These are phyloP conservation scores for Ogataea nakhonphanomensis DNA, from an alignment of 805 yeast genomes.

Conservation along the genomic window DNA sequence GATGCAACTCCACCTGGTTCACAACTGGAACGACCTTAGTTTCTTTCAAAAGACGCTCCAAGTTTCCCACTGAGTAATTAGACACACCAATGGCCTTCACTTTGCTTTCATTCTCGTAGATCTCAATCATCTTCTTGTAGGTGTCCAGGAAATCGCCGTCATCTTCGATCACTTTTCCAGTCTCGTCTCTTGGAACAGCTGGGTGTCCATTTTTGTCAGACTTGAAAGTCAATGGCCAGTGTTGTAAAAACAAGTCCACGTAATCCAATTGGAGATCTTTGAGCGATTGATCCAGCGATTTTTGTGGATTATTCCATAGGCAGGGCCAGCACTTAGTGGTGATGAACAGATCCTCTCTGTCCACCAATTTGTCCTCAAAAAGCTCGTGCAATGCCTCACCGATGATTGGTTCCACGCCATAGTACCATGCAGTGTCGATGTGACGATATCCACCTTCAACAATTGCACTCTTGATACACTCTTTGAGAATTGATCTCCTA, in stretches of 20 bases:
- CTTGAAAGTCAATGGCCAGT: constrained; percentile 46
- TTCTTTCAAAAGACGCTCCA: constrained; percentile 40
- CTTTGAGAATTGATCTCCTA: constrained; percentile 13
- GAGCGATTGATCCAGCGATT: constrained; percentile 41
- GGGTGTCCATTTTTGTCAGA: constrained; percentile 41
- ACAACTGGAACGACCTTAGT: constrained; percentile 50
- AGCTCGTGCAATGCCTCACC: constrained; percentile 34
- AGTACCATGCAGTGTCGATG: constrained; percentile 52
- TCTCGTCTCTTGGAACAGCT: constrained; percentile 34
- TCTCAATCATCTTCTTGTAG: constrained; percentile 67
- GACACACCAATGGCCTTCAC: constrained; percentile 58
- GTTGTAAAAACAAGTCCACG: constrained; percentile 45
- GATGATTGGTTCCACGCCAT: constrained; percentile 41
- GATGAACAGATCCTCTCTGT: constrained; percentile 56
- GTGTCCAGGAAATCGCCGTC: constrained; percentile 82
- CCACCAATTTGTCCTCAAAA: constrained; percentile 44
- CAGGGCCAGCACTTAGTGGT: constrained; percentile 72
- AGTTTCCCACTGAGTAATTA: constrained; percentile 41
- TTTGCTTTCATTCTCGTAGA: constrained; percentile 51
- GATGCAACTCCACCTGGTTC: constrained; percentile 54
- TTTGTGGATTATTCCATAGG: constrained; percentile 37
- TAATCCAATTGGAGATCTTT: constrained; percentile 41
- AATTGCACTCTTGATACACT: constrained; percentile 25
- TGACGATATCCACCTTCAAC: constrained; percentile 45
- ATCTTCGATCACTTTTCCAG: constrained; percentile 54